Evolutionary conservation across 2,329 filamentous ascomycete genomes (phyloP), one percentile per base, ranked within the genome.

Genomic region (Knoxdaviesia capensis): DNA sequence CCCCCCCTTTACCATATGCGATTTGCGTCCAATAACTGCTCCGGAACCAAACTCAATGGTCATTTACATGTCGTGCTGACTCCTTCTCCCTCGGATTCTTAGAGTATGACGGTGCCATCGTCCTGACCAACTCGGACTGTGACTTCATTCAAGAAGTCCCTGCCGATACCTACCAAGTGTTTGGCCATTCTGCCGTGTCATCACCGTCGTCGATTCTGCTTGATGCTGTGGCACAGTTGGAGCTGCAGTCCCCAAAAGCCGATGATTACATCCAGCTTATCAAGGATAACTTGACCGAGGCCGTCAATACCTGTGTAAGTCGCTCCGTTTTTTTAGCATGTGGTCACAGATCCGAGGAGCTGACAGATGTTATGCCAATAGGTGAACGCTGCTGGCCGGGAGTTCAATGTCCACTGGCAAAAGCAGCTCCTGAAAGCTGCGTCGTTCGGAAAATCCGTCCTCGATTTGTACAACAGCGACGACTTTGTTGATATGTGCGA

Each of bases 401-500:
- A 98, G 57, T 94, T 86, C 55, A 84, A 78, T 51, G 67, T 80
- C 2, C 77, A 88, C 53, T 93, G 87, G 84, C 90, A 98, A 55
- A 98, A 96, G 56, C 77, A 92, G 51, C 67, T 98, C 1, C 68
- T 98, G n/a, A 92, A 92, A 56, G 90, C 90, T 5, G 90, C 90
- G 0, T 96, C 88, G 0, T 96, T 94, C 56, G 90, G 90, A 46
- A 98, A 98, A 58, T 96, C 90, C 0, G 90, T 96, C 0, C 69
- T 98, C 4, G 90, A 96, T 52, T 77, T 96, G 8, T 98, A 96
- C 61, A 94, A 90, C 58, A 94, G 87, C 54, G 90, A 98, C 53
- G 88, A 98, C 49, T 98, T 96, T 59, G 90, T 98, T 42, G 88
- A 96, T 48, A 96, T 94, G 79, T 94, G 86, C 50, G 88, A 98